phyloP scores from a whole-genome alignment of 169 alveolate genomes.

The Cryptosporidium viatorum region DNA sequence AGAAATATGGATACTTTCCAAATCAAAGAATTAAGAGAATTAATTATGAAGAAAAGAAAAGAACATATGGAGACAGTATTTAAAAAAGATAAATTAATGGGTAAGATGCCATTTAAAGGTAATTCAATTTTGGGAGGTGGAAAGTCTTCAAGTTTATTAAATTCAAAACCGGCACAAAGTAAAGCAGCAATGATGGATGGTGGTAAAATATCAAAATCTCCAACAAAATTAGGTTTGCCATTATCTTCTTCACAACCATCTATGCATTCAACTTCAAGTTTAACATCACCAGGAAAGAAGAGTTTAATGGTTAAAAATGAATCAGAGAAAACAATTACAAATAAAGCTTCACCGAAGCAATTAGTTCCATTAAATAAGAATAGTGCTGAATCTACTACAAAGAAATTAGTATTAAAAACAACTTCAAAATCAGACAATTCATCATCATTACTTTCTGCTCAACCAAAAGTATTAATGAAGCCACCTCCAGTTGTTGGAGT shows the following conservation, averaged over 20 bases:
- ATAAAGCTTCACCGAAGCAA: neutral
- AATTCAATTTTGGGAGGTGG: neutral
- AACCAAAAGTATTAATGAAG: neutral
- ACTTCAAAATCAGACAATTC: neutral
- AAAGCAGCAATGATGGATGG: neutral
- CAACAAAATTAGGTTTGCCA: neutral
- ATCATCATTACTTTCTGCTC: neutral
- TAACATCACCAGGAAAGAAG: neutral
- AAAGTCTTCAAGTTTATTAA: neutral
- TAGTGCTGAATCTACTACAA: neutral
- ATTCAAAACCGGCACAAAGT: neutral
- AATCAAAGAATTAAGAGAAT: constrained; percentile 11
- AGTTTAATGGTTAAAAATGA: neutral
- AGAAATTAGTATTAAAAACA: constrained; percentile 16
- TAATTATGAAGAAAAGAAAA: constrained; percentile 26
- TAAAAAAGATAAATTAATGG: neutral
- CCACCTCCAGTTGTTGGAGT: neutral
- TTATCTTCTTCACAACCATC: neutral
- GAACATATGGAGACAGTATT: neutral
- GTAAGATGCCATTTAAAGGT: neutral
- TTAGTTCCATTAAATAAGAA: constrained; percentile 12
- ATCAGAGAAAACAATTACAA: neutral
- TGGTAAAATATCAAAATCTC: neutral
- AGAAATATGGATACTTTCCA: neutral
- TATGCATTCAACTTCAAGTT: neutral